Base-by-base conservation (phyloP, 306 rosid species). In the Malus fusca region DNA sequence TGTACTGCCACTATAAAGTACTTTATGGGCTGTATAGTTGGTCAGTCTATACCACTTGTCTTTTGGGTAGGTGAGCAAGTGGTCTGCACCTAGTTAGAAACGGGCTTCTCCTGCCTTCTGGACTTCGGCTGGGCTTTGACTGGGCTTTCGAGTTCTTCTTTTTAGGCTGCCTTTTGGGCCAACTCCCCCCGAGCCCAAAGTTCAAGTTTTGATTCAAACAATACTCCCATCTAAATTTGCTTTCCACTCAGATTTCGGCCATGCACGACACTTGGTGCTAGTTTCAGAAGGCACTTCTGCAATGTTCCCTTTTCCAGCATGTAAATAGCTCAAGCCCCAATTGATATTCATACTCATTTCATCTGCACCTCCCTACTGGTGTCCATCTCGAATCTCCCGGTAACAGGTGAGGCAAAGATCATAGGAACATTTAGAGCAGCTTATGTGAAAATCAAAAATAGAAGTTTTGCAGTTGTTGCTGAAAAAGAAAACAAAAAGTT, bases 381-480 rank as follows among this genome's bases (percentile, higher is more conserved):
- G 53, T 35, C 93, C 97, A 52, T 75, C 79, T 68, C 88, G 84
- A 78, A 93, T 88, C 85, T 93, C 98, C 22, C 55, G 75, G 78
- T 96, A 93, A 85, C 98, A 93, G 71, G 43, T 70, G n/a, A 93
- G 89, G 77, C 98, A 93, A 28, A 91, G 88, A 79, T 91, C 98
- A 53, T 88, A 90, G 8, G 87, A 79, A 73, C 98, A 93, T 51
- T 26, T 28, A 74, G 79, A 52, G 66, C 97, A 93, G 81, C 88
- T 93, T 88, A 96, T 79, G 75, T 93, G 94, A 74, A 77, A 91
- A 89, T 91, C 89, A 85, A 87, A 81, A 77, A 91, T 91, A 53
- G 98, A 91, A 0, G 96, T 91, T 77, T 61, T 90, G 89, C 98
- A 91, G 68, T 88, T 90, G 89, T 88, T 76, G 65, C 98, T 90